Base-by-base conservation (phyloP, 805 yeast species). In the Saturnispora dispora region DNA sequence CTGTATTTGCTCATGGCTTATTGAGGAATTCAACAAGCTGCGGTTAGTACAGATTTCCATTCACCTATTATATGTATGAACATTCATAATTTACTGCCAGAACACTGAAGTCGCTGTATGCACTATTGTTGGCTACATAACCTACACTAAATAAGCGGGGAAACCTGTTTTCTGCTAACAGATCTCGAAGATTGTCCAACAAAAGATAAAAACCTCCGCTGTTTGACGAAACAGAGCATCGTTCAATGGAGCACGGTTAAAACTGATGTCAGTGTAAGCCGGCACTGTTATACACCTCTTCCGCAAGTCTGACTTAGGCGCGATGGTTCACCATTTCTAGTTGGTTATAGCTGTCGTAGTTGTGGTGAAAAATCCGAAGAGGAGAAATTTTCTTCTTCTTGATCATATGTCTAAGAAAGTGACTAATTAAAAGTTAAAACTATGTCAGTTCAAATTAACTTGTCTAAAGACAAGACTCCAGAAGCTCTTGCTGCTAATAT, bases 401-500 rank as follows among this genome's bases (percentile, higher is more conserved):
- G 41, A 37, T 37, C 39, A 35, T 37, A 15, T 17, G 22, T 18
- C 41, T 18, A 2, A 18, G n/a, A 17, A 18, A 17, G 25, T 11
- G 23, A 18, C 41, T 18, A 37, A 37, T 18, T 18, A 18, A 18
- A 37, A 37, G 17, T n/a, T 39, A 17, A 25, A 18, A 32, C 22
- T 22, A 53, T 53, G 67, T 55, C 66, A 15, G 44, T 67, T 20
- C 65, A 70, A 53, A 32, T 48, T 9, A 44, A 10, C 18, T 43
- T 53, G 10, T 47, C 56, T 15, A 49, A 28, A 23, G 55, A 41
- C 18, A 50, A 45, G 33, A 47, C 52, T 3, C 54, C 51, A 10
- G 49, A 55, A 20, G 63, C 73, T 4, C 60, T 76, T 8, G 67
- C 65, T 7, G 63, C 60, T 48, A 75, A 74, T 57, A 61, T 75